These are phyloP conservation scores for Carallia pectinifolia DNA, from an alignment of 345 rosid species.

Conservation along the genomic window DNA sequence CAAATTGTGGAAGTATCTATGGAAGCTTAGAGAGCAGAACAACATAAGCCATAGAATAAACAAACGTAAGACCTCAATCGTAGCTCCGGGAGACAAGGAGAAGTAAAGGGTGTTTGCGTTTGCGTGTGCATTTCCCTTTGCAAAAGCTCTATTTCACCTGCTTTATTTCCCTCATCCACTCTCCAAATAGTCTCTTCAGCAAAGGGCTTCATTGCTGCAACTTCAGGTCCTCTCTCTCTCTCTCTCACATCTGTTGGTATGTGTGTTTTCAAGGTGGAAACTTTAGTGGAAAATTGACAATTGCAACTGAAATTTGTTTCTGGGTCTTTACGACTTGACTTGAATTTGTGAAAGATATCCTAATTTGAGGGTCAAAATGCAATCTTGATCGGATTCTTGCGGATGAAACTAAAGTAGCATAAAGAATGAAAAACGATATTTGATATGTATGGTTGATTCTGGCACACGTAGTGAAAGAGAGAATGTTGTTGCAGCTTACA, in stretches of 20 bases:
- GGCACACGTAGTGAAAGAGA: too few relatives aligned
- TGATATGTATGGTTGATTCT: too few relatives aligned
- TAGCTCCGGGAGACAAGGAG: conserved; percentile 17
- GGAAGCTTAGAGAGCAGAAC: background rate
- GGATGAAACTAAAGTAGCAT: too few relatives aligned
- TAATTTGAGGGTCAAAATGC: too few relatives aligned
- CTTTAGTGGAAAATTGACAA: background rate
- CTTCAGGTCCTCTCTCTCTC: background rate
- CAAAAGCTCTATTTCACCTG: too few relatives aligned
- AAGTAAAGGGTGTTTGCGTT: conserved; percentile 1
- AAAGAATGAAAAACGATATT: too few relatives aligned
- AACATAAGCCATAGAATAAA: background rate
- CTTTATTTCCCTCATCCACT: too few relatives aligned
- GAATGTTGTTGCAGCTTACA: too few relatives aligned
- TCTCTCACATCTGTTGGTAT: background rate
- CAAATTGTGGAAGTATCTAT: too few relatives aligned
- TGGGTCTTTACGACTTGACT: conserved; percentile 2
- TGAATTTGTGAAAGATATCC: too few relatives aligned
- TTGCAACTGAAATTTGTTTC: conserved; percentile 4
- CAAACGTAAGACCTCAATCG: conserved; percentile 5
- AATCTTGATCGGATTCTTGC: too few relatives aligned
- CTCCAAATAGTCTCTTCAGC: too few relatives aligned
- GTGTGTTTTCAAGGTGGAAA: background rate
- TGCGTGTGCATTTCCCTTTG: background rate
- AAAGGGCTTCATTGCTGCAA: background rate